Conservation (phyloP, 164 flowering plant genomes). For the Platanus orientalis region DNA sequence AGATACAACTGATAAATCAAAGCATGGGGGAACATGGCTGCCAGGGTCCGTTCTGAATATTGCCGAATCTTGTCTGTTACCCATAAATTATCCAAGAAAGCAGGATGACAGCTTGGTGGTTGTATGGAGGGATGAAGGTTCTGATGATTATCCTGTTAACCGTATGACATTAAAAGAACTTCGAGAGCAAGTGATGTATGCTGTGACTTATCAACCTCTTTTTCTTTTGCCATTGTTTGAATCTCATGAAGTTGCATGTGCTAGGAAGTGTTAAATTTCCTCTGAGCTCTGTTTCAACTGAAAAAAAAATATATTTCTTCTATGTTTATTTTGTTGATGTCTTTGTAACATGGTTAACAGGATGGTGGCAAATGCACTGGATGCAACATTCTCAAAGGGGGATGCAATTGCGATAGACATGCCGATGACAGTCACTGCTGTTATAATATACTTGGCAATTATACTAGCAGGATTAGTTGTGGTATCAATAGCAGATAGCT, state of each 20-base stretch:
- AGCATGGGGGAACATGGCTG: slow-evolving; percentile 76
- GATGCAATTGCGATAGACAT: slow-evolving; percentile 91
- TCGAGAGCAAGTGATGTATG: slow-evolving; percentile 87
- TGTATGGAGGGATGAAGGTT: slow-evolving; percentile 80
- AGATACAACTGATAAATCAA: slow-evolving; percentile 58
- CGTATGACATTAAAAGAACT: slow-evolving; percentile 60
- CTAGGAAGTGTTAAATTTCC: no score
- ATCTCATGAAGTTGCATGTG: no score
- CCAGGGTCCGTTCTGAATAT: slow-evolving; percentile 76
- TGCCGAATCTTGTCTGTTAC: slow-evolving; percentile 77
- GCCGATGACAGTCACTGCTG: slow-evolving; percentile 91
- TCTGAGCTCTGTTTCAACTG: no score
- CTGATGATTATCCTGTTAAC: slow-evolving; percentile 52
- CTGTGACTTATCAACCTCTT: neutral
- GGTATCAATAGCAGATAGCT: slow-evolving; percentile 96
- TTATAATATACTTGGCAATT: slow-evolving; percentile 78
- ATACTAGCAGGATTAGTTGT: slow-evolving; percentile 79
- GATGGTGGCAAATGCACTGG: slow-evolving; percentile 88
- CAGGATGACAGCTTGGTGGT: slow-evolving; percentile 55
- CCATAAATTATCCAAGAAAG: slow-evolving; percentile 43
- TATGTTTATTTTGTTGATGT: neutral
- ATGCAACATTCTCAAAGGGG: slow-evolving; percentile 64
- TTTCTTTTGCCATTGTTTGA: neutral
- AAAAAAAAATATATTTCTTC: no score
- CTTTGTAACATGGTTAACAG: slow-evolving; percentile 31